Base-by-base conservation (phyloP, 345 rosid genomes). In the Dimocarpus longan region DNA sequence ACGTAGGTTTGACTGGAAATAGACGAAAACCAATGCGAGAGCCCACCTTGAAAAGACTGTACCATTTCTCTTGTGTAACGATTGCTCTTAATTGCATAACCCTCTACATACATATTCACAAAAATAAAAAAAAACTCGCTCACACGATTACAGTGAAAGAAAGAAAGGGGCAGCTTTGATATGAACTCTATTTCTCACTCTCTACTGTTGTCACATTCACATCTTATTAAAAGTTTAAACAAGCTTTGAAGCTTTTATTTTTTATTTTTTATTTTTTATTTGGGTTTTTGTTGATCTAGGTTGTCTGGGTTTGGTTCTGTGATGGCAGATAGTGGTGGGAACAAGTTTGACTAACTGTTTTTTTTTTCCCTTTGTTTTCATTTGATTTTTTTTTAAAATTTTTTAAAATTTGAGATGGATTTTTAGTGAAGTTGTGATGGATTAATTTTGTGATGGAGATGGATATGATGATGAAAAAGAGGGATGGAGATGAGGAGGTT, bases 1-100 rank as follows among this genome's bases (percentile, higher is more conserved):
- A 80, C 73, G 91, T 83, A 88, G 87, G 85, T 87, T 92, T 92
- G 94, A 90, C 97, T 81, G 80, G 77, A 82, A 62, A 43, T 56
- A 78, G 71, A 80, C 86, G 80, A 80, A 76, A 70, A 72, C 85
- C 87, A 70, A 85, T 82, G 83, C 84, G 77, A 70, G 21, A 44
- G 42, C 59, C 59, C 28, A 28, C 66, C 80, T 83, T 75, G 86
- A 81, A 81, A 82, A 66, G 24, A 66, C 43, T 57, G 71, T 69
- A 66, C 60, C 3, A 8, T 68, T 12, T 26, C 64, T 19, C 3
- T 42, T 75, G 37, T 32, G 74, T 66, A 73, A 78, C 78, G 77
- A 75, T 76, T 76, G 81, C 65, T 63, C 44, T 24, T 28, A 28
- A 28, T 22, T 22, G 42, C 68, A 78, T 28, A 32, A 32, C 37